Evolutionary conservation across 441 rosid species (phyloP).

Genomic region (Pelargonium fulgidum): DNA sequence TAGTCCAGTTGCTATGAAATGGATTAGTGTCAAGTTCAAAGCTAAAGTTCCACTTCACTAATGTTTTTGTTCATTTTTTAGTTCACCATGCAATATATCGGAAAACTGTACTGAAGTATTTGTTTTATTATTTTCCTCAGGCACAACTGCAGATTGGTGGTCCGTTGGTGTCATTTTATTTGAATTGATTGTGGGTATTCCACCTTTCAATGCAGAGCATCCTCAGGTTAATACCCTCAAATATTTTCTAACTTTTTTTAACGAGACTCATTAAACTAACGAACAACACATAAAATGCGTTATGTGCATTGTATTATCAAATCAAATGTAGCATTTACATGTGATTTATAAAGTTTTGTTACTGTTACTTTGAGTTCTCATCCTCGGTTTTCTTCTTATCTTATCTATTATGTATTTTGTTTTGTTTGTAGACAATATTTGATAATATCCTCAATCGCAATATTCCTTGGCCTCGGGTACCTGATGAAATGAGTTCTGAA

Average conservation of each 20-base stretch:
- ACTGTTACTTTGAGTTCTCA: constrained; percentile 15
- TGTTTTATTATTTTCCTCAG: constrained; percentile 38
- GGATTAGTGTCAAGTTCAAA: not conserved
- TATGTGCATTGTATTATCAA: no score
- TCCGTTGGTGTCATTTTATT: constrained; percentile 95
- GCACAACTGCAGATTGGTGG: constrained; percentile 99
- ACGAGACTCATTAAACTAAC: no score
- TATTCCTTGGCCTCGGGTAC: constrained; percentile 89
- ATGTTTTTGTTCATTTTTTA: not conserved
- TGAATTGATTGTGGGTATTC: constrained; percentile 95
- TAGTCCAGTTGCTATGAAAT: not conserved
- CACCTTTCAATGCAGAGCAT: constrained; percentile 97
- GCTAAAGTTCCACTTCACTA: not conserved
- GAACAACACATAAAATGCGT: no score
- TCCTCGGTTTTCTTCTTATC: constrained; percentile 19
- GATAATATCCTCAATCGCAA: constrained; percentile 97
- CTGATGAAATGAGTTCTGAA: constrained; percentile 83
- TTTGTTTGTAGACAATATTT: constrained; percentile 72
- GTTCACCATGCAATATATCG: constrained; percentile 1
- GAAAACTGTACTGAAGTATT: not conserved
- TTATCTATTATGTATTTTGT: constrained; percentile 17
- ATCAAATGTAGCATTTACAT: not conserved
- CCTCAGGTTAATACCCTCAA: constrained; percentile 63
- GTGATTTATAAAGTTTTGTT: constrained; percentile 1
- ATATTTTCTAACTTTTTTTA: not conserved